phyloP scores from a whole-genome alignment of 2,329 filamentous ascomycete species.

The Ascochyta rabiei region DNA sequence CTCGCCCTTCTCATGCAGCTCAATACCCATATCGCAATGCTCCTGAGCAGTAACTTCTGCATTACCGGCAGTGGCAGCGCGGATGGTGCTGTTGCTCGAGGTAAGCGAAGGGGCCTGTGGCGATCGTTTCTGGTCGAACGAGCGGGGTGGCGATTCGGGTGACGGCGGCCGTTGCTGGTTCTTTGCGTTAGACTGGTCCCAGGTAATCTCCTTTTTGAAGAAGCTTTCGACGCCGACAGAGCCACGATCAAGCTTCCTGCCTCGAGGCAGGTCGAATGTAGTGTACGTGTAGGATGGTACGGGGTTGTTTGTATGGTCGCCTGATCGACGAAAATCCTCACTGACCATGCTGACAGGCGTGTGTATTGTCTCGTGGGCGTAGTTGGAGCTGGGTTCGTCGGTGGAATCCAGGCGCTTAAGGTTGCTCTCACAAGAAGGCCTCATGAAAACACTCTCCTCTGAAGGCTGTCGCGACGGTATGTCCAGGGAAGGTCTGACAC shows the following conservation, averaged over 20 bases:
- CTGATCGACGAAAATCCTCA: conserved; percentile 67
- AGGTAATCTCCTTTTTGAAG: conserved; percentile 61
- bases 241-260: conserved; percentile 74
- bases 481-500: conserved; percentile 43
- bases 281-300: conserved; percentile 84
- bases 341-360: conserved; percentile 76
- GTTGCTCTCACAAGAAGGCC: conserved; percentile 48
- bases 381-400: conserved; percentile 61
- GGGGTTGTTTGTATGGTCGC: conserved; percentile 56
- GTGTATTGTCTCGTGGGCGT: conserved; percentile 68
- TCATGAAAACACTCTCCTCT: conserved; percentile 43
- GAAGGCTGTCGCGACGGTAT: conserved; percentile 44
- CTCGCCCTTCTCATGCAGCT: conserved; percentile 84
- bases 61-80: conserved; percentile 45
- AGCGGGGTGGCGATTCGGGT: conserved; percentile 49
- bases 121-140: conserved; percentile 36
- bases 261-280: conserved; percentile 82
- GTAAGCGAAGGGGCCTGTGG: conserved; percentile 42
- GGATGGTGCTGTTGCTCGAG: conserved; percentile 54
- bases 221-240: conserved; percentile 48
- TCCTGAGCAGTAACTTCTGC: conserved; percentile 82
- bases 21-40: conserved; percentile 87
- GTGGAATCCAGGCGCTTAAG: conserved; percentile 49
- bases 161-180: conserved; percentile 42
- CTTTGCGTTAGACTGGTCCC: conserved; percentile 58